These are phyloP conservation scores for Aurifilum marmelostoma DNA, from an alignment of 2,329 filamentous ascomycete species.

Conservation along the genomic window DNA sequence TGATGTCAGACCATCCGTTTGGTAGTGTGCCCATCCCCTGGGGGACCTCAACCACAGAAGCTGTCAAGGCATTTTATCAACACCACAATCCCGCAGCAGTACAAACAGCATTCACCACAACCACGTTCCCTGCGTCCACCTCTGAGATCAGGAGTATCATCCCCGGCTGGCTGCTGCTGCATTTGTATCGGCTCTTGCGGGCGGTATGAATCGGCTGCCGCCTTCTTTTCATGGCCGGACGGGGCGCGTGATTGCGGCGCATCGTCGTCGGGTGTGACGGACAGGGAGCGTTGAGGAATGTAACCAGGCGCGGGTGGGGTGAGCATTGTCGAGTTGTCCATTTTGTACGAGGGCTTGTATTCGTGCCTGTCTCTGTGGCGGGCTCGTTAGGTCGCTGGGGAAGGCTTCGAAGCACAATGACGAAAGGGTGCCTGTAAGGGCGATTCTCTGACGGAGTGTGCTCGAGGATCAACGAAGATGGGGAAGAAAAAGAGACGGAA, in stretches of 20 bases:
- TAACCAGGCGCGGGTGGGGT: constrained; percentile 21
- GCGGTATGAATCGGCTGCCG: background rate
- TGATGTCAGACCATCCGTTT: too few relatives aligned
- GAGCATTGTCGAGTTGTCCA: constrained; percentile 20
- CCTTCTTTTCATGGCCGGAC: background rate
- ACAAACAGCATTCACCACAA: constrained; percentile 15
- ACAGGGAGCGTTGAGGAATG: constrained; percentile 21
- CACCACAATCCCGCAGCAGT: constrained; percentile 20
- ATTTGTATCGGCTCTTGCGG: constrained; percentile 14
- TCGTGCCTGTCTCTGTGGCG: background rate
- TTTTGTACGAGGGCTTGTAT: background rate
- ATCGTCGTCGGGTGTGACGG: constrained; percentile 5
- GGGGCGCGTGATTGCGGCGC: background rate
- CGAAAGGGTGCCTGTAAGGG: background rate
- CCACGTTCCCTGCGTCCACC: constrained; percentile 2
- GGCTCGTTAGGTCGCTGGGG: background rate
- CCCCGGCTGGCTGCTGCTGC: background rate
- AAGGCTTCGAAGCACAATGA: background rate
- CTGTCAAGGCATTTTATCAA: constrained; percentile 19
- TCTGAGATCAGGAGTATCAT: constrained; percentile 9
- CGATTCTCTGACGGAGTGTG: too few relatives aligned
- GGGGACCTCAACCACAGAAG: constrained; percentile 5
- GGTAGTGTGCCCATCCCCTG: too few relatives aligned
- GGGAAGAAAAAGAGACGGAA: background rate
- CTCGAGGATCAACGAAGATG: background rate